Evolutionary conservation across 805 yeast genomes (phyloP).

Genomic region (Kazachstania viticola): DNA sequence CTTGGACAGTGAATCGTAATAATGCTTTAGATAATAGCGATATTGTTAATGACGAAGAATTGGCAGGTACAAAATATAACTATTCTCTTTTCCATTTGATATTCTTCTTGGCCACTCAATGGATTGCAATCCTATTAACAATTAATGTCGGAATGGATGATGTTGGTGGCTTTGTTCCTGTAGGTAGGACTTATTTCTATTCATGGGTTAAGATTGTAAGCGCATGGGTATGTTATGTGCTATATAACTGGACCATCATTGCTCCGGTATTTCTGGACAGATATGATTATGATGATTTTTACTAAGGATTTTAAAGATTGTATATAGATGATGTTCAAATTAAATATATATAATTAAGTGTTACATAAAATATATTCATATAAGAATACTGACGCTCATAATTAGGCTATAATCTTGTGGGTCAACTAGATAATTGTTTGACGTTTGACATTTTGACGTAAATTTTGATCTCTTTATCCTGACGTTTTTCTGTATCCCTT

Average conservation of each 20-base stretch:
- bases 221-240: constrained; percentile 80
- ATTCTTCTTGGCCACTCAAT: constrained; percentile 91
- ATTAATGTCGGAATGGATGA: constrained; percentile 80
- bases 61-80: constrained; percentile 68
- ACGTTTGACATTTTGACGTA: too few relatives aligned
- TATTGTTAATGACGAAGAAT: constrained; percentile 40
- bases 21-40: constrained; percentile 20
- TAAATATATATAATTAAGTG: too few relatives aligned
- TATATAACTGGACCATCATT: constrained; percentile 82
- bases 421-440: too few relatives aligned
- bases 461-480: too few relatives aligned
- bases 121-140: constrained; percentile 87
- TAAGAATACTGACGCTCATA: constrained; percentile 3
- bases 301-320: too few relatives aligned
- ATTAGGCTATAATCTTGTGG: too few relatives aligned
- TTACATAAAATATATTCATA: too few relatives aligned
- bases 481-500: too few relatives aligned
- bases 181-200: constrained; percentile 91
- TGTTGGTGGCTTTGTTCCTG: constrained; percentile 86
- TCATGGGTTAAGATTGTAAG: constrained; percentile 89
- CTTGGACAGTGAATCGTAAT: constrained; percentile 29
- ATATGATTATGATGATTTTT: constrained; percentile 35
- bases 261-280: constrained; percentile 93
- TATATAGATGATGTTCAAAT: too few relatives aligned
- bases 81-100: constrained; percentile 82